Conservation (phyloP, 495 filamentous ascomycete genomes). For the Penicillium paxilli region DNA sequence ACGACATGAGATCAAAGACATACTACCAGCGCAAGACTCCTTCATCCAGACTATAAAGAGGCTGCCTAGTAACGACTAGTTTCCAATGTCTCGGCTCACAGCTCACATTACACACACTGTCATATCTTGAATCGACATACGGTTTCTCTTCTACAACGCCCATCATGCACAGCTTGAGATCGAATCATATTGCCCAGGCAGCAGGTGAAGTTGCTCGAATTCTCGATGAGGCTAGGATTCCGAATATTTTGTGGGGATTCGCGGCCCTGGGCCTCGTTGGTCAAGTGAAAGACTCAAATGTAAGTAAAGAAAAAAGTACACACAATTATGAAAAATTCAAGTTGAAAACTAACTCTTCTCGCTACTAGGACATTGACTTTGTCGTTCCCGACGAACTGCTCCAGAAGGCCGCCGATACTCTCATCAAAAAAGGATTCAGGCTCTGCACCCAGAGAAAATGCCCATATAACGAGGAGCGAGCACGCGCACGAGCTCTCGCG, state of each 20-base stretch:
- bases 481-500: background rate
- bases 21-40: too few species aligned
- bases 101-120: too few species aligned
- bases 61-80: too few species aligned
- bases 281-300: background rate
- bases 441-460: background rate
- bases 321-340: background rate
- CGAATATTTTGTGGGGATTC: background rate
- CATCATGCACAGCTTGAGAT: too few species aligned
- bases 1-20: too few species aligned
- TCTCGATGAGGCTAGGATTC: background rate
- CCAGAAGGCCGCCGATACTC: background rate
- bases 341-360: background rate
- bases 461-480: background rate
- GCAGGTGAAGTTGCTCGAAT: background rate
- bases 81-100: too few species aligned
- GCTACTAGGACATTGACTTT: background rate
- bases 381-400: background rate
- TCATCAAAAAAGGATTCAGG: background rate
- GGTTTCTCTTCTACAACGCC: too few species aligned
- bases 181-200: background rate
- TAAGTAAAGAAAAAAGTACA: background rate
- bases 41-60: too few species aligned
- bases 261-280: background rate
- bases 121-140: too few species aligned